Conservation (phyloP, 129 eudicot genomes). For the Logfia minima region DNA sequence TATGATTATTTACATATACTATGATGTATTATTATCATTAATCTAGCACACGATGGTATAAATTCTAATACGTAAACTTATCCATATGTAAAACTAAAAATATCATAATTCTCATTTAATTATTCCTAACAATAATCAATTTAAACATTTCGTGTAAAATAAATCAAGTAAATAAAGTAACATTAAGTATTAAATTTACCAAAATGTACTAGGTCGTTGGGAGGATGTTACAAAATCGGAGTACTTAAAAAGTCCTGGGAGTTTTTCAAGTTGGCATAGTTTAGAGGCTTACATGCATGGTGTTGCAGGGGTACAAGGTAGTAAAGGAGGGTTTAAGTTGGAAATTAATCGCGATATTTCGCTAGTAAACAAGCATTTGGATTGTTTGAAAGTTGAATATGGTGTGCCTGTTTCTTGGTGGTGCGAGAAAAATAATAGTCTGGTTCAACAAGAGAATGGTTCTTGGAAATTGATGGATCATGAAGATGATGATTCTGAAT, state of each 20-base stretch:
- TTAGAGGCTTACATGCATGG: constrained; percentile 84
- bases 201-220: too few species aligned
- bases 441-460: constrained; percentile 88
- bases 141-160: too few species aligned
- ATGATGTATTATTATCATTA: too few species aligned
- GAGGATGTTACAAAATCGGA: constrained; percentile 49
- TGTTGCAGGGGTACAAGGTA: constrained; percentile 81
- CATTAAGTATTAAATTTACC: too few species aligned
- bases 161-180: too few species aligned
- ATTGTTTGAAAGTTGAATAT: constrained; percentile 63
- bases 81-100: too few species aligned
- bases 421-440: constrained; percentile 72
- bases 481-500: constrained; percentile 48
- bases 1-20: too few species aligned
- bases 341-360: constrained; percentile 55
- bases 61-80: too few species aligned
- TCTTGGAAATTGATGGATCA: constrained; percentile 80
- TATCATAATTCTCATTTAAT: too few species aligned
- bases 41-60: too few species aligned
- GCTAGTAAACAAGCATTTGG: constrained; percentile 62
- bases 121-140: too few species aligned
- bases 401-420: constrained; percentile 71
- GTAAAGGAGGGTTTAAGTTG: constrained; percentile 60
- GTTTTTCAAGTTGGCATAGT: constrained; percentile 58
- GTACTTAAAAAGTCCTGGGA: constrained; percentile 67